Base-by-base conservation (phyloP, 2,329 filamentous ascomycete genomes). In the Stachybotrys elegans region DNA sequence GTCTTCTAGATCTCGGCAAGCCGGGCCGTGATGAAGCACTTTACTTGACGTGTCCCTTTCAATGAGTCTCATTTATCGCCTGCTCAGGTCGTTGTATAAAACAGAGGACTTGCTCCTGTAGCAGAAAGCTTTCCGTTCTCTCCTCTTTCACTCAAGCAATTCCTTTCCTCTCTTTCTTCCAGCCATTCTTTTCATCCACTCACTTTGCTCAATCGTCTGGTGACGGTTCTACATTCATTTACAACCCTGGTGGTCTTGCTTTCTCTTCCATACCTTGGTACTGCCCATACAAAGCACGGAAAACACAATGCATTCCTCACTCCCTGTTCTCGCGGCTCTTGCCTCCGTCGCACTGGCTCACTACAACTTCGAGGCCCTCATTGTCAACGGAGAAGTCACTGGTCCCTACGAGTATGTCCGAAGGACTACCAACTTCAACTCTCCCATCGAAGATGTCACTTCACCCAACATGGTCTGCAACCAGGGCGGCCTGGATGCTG, bases 371-470 rank as follows among this genome's bases (percentile, higher is more conserved):
- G 65, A 65, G 22, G 65, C 69, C 39, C 62, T 72, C 29, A 62
- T 71, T 32, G 69, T 71, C 29, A 73, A 70, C 42, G 70, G 71
- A 22, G 65, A 71, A 13, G 68, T 64, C 14, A 68, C 72, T 43
- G 49, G 58, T 32, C 62, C 75, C 8, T 69, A 68, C 32, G 67
- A 76, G 48, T 76, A 67, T 19, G 71, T 80, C 38, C 67, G 75
- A 32, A 53, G 53, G 52, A 71, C 71, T 6, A 76, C 76, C 6
- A 63, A 61, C 27, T 75, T 74, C 52, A 69, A 71, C 60, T 66
- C 62, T 9, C 68, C 67, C 41, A 53, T 71, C 48, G 58, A 55
- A 35, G 65, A 70, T 43, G 56, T 68, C 31, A 63, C 56, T 41
- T 65, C 63, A 22, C 50, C 55, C 21, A 55, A 65, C 51, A 61